phyloP scores from a whole-genome alignment of 306 rosid species.

The Castanea crenata region DNA sequence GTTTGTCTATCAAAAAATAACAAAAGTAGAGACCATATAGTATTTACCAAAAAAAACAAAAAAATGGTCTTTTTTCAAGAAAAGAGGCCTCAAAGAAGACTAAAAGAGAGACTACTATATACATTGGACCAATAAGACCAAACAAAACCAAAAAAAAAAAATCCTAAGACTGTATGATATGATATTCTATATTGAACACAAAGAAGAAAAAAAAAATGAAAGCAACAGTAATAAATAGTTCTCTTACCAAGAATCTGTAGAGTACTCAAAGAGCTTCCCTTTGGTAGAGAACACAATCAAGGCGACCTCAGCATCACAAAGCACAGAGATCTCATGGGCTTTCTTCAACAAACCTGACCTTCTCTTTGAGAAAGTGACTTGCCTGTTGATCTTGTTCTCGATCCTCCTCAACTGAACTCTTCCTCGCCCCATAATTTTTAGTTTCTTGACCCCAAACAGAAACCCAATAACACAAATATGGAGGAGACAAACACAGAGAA shows the following conservation, averaged over 20 bases:
- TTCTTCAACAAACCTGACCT: conserved; percentile 84
- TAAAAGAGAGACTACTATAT: neutral
- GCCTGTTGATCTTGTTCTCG: conserved; percentile 90
- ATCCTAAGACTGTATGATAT: too few species aligned
- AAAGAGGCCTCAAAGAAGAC: too few species aligned
- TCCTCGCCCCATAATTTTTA: conserved; percentile 69
- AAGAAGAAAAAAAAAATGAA: neutral
- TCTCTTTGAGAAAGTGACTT: conserved; percentile 89
- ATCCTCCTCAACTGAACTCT: conserved; percentile 88
- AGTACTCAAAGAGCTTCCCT: conserved; percentile 75
- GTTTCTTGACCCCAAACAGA: neutral
- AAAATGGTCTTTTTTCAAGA: neutral
- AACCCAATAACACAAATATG: too few species aligned
- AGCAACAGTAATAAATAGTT: too few species aligned
- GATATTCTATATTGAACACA: too few species aligned
- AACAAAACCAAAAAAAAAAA: too few species aligned
- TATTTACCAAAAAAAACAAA: too few species aligned
- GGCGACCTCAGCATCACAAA: conserved; percentile 92
- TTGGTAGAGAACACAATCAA: conserved; percentile 81
- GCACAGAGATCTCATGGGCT: conserved; percentile 87
- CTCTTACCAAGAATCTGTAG: conserved; percentile 67
- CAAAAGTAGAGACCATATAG: neutral
- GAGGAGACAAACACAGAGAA: neutral
- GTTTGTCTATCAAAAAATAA: too few species aligned
- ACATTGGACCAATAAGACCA: too few species aligned